Evolutionary conservation across 2,329 filamentous ascomycete genomes (phyloP).

Genomic region (Tolypocladium sp.): DNA sequence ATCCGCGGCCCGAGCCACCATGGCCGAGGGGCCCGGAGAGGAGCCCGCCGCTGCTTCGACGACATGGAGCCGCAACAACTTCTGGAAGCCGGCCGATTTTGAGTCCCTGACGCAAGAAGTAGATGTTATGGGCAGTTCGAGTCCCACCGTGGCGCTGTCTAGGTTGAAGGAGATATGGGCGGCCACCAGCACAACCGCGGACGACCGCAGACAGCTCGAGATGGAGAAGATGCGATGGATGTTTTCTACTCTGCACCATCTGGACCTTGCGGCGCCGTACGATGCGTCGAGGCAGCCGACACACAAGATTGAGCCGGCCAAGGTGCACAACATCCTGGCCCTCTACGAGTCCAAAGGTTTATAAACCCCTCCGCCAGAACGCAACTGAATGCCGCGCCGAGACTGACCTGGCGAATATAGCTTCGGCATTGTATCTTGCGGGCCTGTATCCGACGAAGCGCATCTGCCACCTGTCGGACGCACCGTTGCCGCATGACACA

Average conservation of each 20-base stretch:
- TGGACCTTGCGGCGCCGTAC: conserved; percentile 21
- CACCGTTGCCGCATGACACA: conserved; percentile 25
- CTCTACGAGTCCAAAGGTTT: conserved; percentile 43
- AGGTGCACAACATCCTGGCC: conserved; percentile 28
- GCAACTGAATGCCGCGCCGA: neutral
- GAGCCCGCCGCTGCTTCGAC: neutral
- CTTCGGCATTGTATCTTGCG: conserved; percentile 39
- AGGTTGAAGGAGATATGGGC: conserved; percentile 7
- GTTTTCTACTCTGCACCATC: conserved; percentile 43
- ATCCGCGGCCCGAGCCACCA: neutral
- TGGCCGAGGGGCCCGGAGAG: neutral
- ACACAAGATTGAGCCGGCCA: neutral
- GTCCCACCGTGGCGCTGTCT: conserved; percentile 6
- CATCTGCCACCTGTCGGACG: conserved; percentile 37
- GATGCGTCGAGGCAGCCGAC: neutral
- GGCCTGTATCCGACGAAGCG: conserved; percentile 28
- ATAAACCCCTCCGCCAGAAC: neutral
- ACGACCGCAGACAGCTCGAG: conserved; percentile 13
- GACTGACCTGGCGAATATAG: conserved; percentile 18
- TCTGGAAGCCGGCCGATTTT: neutral
- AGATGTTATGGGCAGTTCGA: conserved; percentile 4
- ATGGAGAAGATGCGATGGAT: conserved; percentile 36
- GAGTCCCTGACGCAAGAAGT: conserved; percentile 2
- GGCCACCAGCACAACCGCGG: neutral
- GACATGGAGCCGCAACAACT: neutral